Evolutionary conservation across 306 rosid species (phyloP).

Genomic region (Cotoneaster glaucophyllus): DNA sequence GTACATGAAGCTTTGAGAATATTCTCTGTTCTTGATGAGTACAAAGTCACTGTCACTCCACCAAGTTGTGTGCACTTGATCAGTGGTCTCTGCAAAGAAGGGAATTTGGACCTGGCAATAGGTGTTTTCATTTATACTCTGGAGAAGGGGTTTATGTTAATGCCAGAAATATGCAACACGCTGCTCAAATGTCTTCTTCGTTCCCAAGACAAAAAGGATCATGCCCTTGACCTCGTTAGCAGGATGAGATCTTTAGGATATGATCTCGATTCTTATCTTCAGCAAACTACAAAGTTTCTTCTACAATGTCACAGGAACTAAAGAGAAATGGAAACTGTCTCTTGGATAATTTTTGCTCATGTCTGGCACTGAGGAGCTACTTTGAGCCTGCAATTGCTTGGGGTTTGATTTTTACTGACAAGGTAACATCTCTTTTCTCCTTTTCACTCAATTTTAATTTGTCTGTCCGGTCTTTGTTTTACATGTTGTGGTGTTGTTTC

Average conservation of each 20-base stretch:
- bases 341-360: background rate
- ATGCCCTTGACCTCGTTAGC: conserved; percentile 35
- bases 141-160: conserved; percentile 47
- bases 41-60: conserved; percentile 41
- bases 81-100: conserved; percentile 36
- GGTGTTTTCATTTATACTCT: conserved; percentile 50
- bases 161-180: conserved; percentile 24
- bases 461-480: background rate
- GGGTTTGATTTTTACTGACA: background rate
- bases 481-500: background rate
- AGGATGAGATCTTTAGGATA: conserved; percentile 55
- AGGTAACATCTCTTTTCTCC: background rate
- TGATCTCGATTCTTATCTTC: conserved; percentile 18
- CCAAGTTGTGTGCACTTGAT: conserved; percentile 77
- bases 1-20: conserved; percentile 43
- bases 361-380: background rate
- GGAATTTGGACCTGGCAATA: conserved; percentile 42
- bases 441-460: background rate
- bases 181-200: conserved; percentile 37
- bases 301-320: conserved; percentile 3
- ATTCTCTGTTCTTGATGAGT: conserved; percentile 58
- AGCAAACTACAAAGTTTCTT: conserved; percentile 23
- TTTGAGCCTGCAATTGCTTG: background rate
- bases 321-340: background rate
- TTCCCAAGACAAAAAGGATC: conserved; percentile 30